These are phyloP conservation scores for Penicillium palitans DNA, from an alignment of 2,329 filamentous ascomycete species.

Conservation along the genomic window DNA sequence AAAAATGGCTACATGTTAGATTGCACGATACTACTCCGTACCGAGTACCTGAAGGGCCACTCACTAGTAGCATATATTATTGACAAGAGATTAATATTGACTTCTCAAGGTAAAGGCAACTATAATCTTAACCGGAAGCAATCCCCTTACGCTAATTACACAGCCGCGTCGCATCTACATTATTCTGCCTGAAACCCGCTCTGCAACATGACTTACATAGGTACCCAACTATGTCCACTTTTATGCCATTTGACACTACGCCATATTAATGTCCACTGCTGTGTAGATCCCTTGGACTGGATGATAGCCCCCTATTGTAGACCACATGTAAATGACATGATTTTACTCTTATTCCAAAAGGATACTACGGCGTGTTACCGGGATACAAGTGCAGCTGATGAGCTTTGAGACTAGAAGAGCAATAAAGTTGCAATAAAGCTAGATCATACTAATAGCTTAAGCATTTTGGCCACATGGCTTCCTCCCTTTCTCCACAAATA, in stretches of 20 bases:
- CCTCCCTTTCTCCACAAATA: not conserved
- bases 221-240: not conserved
- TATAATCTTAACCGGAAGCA: not conserved
- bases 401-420: not conserved
- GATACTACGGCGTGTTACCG: not conserved
- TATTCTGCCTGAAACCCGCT: not conserved
- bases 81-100: not conserved
- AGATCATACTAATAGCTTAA: not conserved
- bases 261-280: not conserved
- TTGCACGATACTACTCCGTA: too few relatives aligned
- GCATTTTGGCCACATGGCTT: slow-evolving; percentile 3
- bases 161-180: not conserved
- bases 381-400: not conserved
- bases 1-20: not conserved
- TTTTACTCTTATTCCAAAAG: not conserved
- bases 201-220: not conserved
- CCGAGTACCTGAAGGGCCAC: not conserved
- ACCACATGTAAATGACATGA: not conserved
- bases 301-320: not conserved
- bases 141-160: not conserved
- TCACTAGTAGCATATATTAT: not conserved
- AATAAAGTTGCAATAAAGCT: not conserved
- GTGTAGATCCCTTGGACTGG: not conserved
- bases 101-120: too few relatives aligned
- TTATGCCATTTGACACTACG: not conserved